Evolutionary conservation across 1,284 basidiomycete species (phyloP), one percentile per base, ranked within the genome.

Genomic region (Boletus sp.): DNA sequence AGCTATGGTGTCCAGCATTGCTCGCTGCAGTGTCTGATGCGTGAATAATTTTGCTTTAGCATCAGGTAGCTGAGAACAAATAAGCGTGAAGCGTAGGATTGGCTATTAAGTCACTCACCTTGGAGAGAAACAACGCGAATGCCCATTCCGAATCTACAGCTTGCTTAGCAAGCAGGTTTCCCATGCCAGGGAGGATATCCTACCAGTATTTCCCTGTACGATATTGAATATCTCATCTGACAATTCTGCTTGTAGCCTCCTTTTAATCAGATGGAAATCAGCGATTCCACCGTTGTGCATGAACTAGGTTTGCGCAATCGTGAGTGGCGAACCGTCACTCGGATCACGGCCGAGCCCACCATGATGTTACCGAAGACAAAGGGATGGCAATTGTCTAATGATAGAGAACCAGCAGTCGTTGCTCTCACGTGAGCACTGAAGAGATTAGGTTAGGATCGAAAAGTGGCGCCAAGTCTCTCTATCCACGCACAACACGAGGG

Each of bases 281-380:
- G 88, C 82, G 52, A 96, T 89, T 45, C 82, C 83, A 44, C 91
- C 94, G 57, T 96, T 96, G 67, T 96, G 94, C 94, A 97, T 97
- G 72, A 90, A 96, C 88, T 94, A 58, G 9, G 35, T 33, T 49
- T 34, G 39, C 7, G 8, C 17, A 22, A 26, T 12, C 9, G 5
- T 48, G 30, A 47, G 35, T 40, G 42, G 26, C 2, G 20, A 23
- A 30, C 12, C 13, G 10, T 30, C n/a, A 5, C 9, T 17, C 19
- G 19, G 26, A 39, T 27, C 42, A 26, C 14, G 16, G 47, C 35
- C n/a, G 23, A 26, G 54, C 74, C 49, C 54, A 91, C 91, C 91
- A 94, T 95, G 44, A 95, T 71, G 58, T 88, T 90, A 22, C 88
- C 88, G 59, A 89, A 84, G 34, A 82, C 81, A 69, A 93, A 95